Base-by-base conservation (phyloP, 2,329 filamentous ascomycete genomes). In the Stylonectria norvegica region DNA sequence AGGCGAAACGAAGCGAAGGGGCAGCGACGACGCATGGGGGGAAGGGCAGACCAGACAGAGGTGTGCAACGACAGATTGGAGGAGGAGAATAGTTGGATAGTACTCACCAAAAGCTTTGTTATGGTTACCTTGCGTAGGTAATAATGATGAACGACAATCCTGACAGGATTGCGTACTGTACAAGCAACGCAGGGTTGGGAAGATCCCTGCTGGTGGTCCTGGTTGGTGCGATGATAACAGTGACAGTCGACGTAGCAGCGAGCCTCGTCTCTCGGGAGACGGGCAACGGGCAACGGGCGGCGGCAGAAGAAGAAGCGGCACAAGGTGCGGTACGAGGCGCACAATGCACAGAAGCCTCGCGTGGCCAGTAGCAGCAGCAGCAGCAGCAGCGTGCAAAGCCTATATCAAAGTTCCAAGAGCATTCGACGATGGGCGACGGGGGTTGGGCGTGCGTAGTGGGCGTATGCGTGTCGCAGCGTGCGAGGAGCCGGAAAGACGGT, bases 191-290 rank as follows among this genome's bases (percentile, higher is more conserved):
- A 45, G 41, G 40, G 44, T 46, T 42, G 42, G 52, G 54, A 48
- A 52, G 42, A 57, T 54, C 54, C 54, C 54, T 57, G 54, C 41
- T 46, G n/a, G n/a, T n/a, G n/a, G n/a, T n/a, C n/a, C n/a, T n/a
- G n/a, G n/a, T n/a, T n/a, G n/a, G n/a, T n/a, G n/a, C n/a, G n/a
- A n/a, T n/a, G n/a, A n/a, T n/a, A n/a, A n/a, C n/a, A n/a, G n/a
- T n/a, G n/a, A n/a, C n/a, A n/a, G n/a, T n/a, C n/a, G n/a, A n/a
- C n/a, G 34, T 35, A 20, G 25, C 31, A 38, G 44, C 45, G 42
- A 43, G 42, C 38, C 36, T 50, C 45, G 54, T 57, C 50, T 53
- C 54, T 57, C 39, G 43, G 54, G 50, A 54, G 50, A 57, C 52
- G 45, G 33, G 20, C 12, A 37, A 44, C n/a, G n/a, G 52, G 15